A percentile compares a stretch with the other conserved stretches of the same genome.
Conservation (phyloP, 352 stramenopile genomes). For the Pythium phragmitis region DNA sequence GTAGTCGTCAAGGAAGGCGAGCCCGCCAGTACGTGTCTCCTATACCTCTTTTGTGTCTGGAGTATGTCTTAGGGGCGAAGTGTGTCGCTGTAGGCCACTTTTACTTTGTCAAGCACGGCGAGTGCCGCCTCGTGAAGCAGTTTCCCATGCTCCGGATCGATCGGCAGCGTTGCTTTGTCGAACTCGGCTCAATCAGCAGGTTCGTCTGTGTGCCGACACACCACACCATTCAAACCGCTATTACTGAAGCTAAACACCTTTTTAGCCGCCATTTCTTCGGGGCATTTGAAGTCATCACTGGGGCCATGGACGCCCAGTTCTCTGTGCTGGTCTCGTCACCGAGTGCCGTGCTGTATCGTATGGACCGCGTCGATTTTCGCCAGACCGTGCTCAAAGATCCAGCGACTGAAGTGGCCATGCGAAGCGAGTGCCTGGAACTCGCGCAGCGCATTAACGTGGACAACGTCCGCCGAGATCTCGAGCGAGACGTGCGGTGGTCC, state of each 20-base stretch:
- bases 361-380: slow-evolving; percentile 71
- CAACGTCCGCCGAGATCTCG: slow-evolving; percentile 49
- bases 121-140: slow-evolving; percentile 62
- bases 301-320: slow-evolving; percentile 40
- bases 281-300: slow-evolving; percentile 48
- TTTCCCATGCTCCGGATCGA: slow-evolving; percentile 26
- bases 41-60: neutral
- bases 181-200: slow-evolving; percentile 57
- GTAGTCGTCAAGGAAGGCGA: slow-evolving; percentile 54
- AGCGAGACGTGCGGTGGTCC: slow-evolving; percentile 41
- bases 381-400: slow-evolving; percentile 60
- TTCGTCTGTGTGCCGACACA: slow-evolving; percentile 7
- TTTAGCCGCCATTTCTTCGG: slow-evolving; percentile 64
- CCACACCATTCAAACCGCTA: neutral
- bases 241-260: neutral
- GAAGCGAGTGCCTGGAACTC: slow-evolving; percentile 40
- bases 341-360: slow-evolving; percentile 52
- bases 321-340: slow-evolving; percentile 66
- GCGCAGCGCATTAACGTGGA: slow-evolving; percentile 37
- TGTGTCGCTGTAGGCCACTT: slow-evolving; percentile 32
- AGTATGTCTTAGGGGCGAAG: too few species aligned
- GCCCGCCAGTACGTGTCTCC: slow-evolving; percentile 34
- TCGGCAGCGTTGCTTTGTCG: slow-evolving; percentile 43
- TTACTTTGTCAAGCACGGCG: slow-evolving; percentile 65
- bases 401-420: slow-evolving; percentile 44